Evolutionary conservation across 768 basidiomycete genomes (phyloP).

Genomic region (Dendrothele bispora): DNA sequence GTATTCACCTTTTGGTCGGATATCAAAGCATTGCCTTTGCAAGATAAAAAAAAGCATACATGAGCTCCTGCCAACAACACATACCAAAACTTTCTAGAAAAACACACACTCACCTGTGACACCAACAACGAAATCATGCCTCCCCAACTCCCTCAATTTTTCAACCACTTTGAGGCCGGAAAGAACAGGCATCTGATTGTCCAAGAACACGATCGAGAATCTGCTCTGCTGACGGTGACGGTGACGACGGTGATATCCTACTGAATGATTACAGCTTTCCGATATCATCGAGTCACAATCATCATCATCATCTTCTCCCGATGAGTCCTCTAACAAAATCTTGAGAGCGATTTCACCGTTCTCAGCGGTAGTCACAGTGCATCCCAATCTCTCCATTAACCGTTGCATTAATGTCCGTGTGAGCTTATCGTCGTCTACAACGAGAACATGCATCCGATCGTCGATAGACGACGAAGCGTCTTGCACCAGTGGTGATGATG

Average conservation of each 20-base stretch:
- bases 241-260: not conserved
- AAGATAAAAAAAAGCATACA: no score
- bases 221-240: not conserved
- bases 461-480: slow-evolving; percentile 7
- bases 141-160: slow-evolving; percentile 48
- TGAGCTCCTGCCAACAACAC: no score
- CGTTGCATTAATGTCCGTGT: slow-evolving; percentile 67
- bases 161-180: slow-evolving; percentile 57
- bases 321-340: slow-evolving; percentile 48
- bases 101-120: slow-evolving; percentile 43
- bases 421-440: slow-evolving; percentile 66
- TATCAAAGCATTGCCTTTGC: slow-evolving; percentile 2
- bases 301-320: no score
- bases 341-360: slow-evolving; percentile 65
- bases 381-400: slow-evolving; percentile 63
- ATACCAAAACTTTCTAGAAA: no score
- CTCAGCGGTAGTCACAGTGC: slow-evolving; percentile 60
- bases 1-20: not conserved
- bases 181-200: slow-evolving; percentile 69
- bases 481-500: no score
- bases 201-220: slow-evolving; percentile 15
- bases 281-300: slow-evolving; percentile 8
- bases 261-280: not conserved
- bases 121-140: slow-evolving; percentile 63
- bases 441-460: slow-evolving; percentile 45